A percentile compares a stretch with the other conserved stretches of the same genome.
phyloP scores from a whole-genome alignment of 2,329 filamentous ascomycete species.

The Fusarium mexicanum region DNA sequence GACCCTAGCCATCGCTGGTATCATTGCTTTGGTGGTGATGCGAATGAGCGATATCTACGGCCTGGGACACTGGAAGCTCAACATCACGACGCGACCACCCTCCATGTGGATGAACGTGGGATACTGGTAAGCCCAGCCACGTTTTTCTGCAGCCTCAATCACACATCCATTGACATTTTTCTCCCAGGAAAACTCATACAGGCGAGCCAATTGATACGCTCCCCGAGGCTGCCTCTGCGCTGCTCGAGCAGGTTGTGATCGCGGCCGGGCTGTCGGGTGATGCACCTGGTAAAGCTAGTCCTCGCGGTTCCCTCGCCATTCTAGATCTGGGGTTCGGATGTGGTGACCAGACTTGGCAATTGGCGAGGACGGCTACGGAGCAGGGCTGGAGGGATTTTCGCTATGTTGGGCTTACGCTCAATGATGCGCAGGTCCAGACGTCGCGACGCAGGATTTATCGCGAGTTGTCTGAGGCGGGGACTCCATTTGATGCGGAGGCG shows the following conservation, averaged over 20 bases:
- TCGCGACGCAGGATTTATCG: slow-evolving; percentile 47
- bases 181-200: slow-evolving; percentile 43
- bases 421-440: slow-evolving; percentile 54
- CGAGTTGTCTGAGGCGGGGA: slow-evolving; percentile 24
- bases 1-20: slow-evolving; percentile 21
- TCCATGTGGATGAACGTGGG: slow-evolving; percentile 74
- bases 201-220: slow-evolving; percentile 49
- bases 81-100: slow-evolving; percentile 55
- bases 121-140: slow-evolving; percentile 59
- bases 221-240: slow-evolving; percentile 58
- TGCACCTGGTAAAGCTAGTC: neutral
- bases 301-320: slow-evolving; percentile 45
- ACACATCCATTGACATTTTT: neutral
- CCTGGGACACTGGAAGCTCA: slow-evolving; percentile 65
- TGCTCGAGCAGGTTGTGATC: slow-evolving; percentile 59
- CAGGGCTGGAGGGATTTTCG: slow-evolving; percentile 44
- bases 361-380: slow-evolving; percentile 47
- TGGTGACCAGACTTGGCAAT: slow-evolving; percentile 64
- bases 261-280: slow-evolving; percentile 52
- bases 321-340: slow-evolving; percentile 69
- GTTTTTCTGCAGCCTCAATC: neutral
- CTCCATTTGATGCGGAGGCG: slow-evolving; percentile 10
- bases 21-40: slow-evolving; percentile 33
- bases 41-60: slow-evolving; percentile 54
- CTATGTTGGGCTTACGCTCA: slow-evolving; percentile 65